These are phyloP conservation scores for Trametes hirsuta DNA, from an alignment of 1,284 basidiomycete species.

Conservation along the genomic window DNA sequence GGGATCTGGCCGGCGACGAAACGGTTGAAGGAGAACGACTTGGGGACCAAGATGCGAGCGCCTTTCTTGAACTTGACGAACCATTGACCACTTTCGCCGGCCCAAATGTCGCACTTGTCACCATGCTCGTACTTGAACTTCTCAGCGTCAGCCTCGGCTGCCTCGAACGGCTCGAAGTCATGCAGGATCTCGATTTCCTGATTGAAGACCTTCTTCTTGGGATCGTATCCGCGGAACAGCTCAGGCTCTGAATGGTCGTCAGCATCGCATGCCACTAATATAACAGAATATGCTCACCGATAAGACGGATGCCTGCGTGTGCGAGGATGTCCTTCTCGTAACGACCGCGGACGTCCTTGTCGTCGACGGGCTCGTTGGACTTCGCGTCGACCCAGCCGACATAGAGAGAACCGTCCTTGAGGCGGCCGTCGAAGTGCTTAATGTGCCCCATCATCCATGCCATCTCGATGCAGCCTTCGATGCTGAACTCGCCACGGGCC, in stretches of 20 bases:
- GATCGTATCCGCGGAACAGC: slow-evolving; percentile 96
- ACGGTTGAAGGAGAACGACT: slow-evolving; percentile 94
- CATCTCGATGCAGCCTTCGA: slow-evolving; percentile 98
- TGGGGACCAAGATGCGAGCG: slow-evolving; percentile 91
- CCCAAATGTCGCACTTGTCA: slow-evolving; percentile 96
- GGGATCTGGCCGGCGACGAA: slow-evolving; percentile 96
- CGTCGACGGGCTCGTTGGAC: slow-evolving; percentile 95
- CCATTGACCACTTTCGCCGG: slow-evolving; percentile 88
- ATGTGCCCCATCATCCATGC: slow-evolving; percentile 99
- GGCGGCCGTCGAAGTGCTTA: slow-evolving; percentile 96
- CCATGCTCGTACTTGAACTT: slow-evolving; percentile 98
- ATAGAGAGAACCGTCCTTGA: slow-evolving; percentile 90
- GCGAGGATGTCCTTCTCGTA: slow-evolving; percentile 95
- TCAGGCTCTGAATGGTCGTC: slow-evolving; percentile 77
- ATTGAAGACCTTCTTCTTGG: slow-evolving; percentile 95
- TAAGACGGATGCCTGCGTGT: slow-evolving; percentile 94
- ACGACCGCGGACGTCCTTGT: slow-evolving; percentile 93
- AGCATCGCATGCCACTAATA: slow-evolving; percentile 5
- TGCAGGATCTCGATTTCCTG: slow-evolving; percentile 97
- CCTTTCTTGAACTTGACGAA: slow-evolving; percentile 99
- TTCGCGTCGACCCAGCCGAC: slow-evolving; percentile 99
- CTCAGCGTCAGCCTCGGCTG: slow-evolving; percentile 87
- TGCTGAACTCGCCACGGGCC: slow-evolving; percentile 90
- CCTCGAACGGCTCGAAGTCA: slow-evolving; percentile 96
- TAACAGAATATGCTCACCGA: slow-evolving; percentile 59